Percentiles rank a stretch among this genome's conserved stretches.
Evolutionary conservation across 78 protist genomes (phyloP).

Genomic region (Pelomyxa schiedti): DNA sequence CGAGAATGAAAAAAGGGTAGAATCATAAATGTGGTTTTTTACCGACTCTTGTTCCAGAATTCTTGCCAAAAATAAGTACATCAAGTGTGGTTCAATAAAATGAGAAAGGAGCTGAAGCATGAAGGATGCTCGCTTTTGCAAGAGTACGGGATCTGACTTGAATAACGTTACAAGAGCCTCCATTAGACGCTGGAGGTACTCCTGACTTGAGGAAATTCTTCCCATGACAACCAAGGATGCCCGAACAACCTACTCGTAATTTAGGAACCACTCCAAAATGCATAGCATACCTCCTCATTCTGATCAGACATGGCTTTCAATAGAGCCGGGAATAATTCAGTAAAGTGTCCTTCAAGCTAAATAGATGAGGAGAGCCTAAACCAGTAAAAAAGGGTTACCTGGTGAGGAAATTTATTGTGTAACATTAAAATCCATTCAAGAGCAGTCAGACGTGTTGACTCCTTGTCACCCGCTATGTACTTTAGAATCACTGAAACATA

Average conservation of each 20-base stretch:
- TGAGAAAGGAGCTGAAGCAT: conserved; percentile 41
- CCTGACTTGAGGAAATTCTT: conserved; percentile 13
- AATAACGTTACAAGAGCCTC: conserved; percentile 9
- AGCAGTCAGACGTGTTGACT: no score
- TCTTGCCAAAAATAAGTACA: conserved; percentile 21
- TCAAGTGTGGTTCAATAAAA: conserved; percentile 30
- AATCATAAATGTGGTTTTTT: neutral
- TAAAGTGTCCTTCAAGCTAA: no score
- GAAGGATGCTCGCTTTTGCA: conserved; percentile 30
- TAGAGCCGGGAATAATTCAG: conserved; percentile 44
- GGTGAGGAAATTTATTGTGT: conserved; percentile 32
- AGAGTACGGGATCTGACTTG: conserved; percentile 9
- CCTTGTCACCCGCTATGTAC: no score
- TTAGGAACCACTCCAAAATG: neutral
- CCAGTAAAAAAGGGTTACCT: no score
- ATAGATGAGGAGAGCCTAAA: no score
- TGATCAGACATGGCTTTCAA: conserved; percentile 32
- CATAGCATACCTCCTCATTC: conserved; percentile 16
- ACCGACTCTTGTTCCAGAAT: conserved; percentile 12
- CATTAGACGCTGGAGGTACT: conserved; percentile 27
- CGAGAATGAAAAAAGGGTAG: neutral
- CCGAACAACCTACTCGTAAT: neutral
- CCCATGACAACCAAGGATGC: no score
- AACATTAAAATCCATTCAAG: conserved; percentile 56
- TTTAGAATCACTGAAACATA: no score